These are phyloP conservation scores for Tolypocladium inflatum DNA, from an alignment of 2,329 filamentous ascomycete species.

Conservation along the genomic window DNA sequence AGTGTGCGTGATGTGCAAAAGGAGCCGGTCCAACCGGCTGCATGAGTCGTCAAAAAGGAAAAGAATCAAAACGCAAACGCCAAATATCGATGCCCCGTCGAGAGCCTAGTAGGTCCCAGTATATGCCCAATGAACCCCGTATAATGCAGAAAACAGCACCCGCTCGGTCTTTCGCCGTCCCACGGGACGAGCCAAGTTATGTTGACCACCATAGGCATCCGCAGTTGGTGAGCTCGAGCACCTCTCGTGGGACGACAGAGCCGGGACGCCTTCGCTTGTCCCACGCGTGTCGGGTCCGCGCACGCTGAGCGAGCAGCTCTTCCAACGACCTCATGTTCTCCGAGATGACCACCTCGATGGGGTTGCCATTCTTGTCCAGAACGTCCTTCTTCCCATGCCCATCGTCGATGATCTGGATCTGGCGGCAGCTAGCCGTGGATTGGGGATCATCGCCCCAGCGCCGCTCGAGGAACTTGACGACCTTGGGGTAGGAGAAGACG, in stretches of 20 bases:
- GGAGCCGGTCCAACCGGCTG: not conserved
- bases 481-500: conserved; percentile 35
- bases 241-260: conserved; percentile 6
- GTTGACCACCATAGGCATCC: conserved; percentile 45
- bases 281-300: conserved; percentile 3
- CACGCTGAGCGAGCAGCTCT: not conserved
- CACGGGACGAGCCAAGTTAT: conserved; percentile 11
- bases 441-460: conserved; percentile 26
- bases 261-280: not conserved
- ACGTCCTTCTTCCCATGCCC: conserved; percentile 26
- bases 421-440: conserved; percentile 33
- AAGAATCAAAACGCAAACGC: not conserved
- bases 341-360: conserved; percentile 32
- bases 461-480: conserved; percentile 46
- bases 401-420: conserved; percentile 33
- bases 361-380: conserved; percentile 25
- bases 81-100: not conserved
- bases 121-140: not conserved
- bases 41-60: not conserved
- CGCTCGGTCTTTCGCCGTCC: not conserved
- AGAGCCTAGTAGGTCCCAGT: not conserved
- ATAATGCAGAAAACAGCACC: not conserved
- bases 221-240: conserved; percentile 37
- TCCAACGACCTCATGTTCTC: conserved; percentile 18
- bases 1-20: not conserved